Evolutionary conservation across 306 rosid genomes (phyloP).

Genomic region (Castanea sativa): DNA sequence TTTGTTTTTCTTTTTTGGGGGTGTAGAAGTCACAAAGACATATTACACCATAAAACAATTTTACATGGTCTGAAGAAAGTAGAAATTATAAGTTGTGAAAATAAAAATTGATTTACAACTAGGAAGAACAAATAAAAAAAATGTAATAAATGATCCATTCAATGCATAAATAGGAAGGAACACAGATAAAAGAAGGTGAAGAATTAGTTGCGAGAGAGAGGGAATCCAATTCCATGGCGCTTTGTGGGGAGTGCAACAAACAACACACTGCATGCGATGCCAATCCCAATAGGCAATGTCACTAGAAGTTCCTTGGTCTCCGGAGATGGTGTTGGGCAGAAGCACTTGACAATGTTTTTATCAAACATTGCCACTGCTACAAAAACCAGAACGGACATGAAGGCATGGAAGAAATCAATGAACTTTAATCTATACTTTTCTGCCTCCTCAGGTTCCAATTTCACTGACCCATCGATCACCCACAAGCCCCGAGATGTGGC

Average conservation of each 20-base stretch:
- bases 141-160: background rate
- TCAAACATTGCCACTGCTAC: slow-evolving; percentile 64
- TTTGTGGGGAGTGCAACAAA: slow-evolving; percentile 64
- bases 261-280: slow-evolving; percentile 56
- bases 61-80: background rate
- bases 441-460: slow-evolving; percentile 31
- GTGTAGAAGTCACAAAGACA: no score
- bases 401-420: slow-evolving; percentile 73
- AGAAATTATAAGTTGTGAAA: background rate
- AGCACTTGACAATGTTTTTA: slow-evolving; percentile 63
- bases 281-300: slow-evolving; percentile 62
- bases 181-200: background rate
- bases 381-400: slow-evolving; percentile 63
- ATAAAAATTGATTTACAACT: background rate
- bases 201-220: slow-evolving; percentile 48
- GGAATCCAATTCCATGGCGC: slow-evolving; percentile 86
- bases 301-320: slow-evolving; percentile 50
- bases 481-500: slow-evolving; percentile 65
- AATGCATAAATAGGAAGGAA: background rate
- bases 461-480: slow-evolving; percentile 60
- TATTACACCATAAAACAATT: no score
- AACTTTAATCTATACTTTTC: slow-evolving; percentile 41
- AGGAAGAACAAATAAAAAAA: background rate
- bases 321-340: slow-evolving; percentile 65
- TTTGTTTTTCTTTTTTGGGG: no score